Conservation (phyloP, 2,329 filamentous ascomycete species). For the Taxawa tesnikishii region DNA sequence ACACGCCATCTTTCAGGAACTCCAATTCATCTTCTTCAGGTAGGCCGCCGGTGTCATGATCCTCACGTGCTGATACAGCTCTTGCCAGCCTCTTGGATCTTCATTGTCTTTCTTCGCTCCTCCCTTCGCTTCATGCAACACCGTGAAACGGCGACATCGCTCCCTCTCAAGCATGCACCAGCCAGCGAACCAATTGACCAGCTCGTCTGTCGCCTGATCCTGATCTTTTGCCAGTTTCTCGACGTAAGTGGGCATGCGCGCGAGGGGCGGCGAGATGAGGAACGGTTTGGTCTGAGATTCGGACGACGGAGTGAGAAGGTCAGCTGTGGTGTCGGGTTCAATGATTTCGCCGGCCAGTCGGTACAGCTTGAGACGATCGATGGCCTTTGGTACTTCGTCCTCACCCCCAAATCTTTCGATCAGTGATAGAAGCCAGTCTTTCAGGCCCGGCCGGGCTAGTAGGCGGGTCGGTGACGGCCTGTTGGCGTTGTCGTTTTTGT, state of each 20-base stretch:
- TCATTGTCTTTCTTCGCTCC: constrained; percentile 3
- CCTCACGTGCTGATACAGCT: constrained; percentile 15
- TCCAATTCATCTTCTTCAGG: too few species aligned
- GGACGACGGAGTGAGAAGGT: constrained; percentile 1
- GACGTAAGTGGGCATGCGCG: constrained; percentile 12
- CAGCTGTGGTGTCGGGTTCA: neutral
- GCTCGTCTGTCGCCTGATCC: constrained; percentile 13
- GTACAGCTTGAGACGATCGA: constrained; percentile 12
- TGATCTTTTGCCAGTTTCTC: constrained; percentile 13
- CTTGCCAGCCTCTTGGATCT: constrained; percentile 14
- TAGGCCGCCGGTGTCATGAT: constrained; percentile 11
- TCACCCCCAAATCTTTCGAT: constrained; percentile 7
- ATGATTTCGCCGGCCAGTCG: constrained; percentile 12
- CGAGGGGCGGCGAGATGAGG: constrained; percentile 3
- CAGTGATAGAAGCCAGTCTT: constrained; percentile 13
- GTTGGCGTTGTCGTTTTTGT: constrained; percentile 17
- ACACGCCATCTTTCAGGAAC: too few species aligned
- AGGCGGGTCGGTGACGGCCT: constrained; percentile 15
- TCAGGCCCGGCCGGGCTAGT: constrained; percentile 15
- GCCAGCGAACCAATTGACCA: constrained; percentile 22
- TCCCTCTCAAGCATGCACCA: constrained; percentile 12
- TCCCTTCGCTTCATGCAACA: constrained; percentile 14
- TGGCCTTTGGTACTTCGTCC: constrained; percentile 7
- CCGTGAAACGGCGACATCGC: constrained; percentile 16
- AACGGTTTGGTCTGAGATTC: neutral